A percentile compares a stretch with the other conserved stretches of the same genome.
These are phyloP conservation scores for Lachnellula occidentalis DNA, from an alignment of 2,329 filamentous ascomycete species.

Conservation along the genomic window DNA sequence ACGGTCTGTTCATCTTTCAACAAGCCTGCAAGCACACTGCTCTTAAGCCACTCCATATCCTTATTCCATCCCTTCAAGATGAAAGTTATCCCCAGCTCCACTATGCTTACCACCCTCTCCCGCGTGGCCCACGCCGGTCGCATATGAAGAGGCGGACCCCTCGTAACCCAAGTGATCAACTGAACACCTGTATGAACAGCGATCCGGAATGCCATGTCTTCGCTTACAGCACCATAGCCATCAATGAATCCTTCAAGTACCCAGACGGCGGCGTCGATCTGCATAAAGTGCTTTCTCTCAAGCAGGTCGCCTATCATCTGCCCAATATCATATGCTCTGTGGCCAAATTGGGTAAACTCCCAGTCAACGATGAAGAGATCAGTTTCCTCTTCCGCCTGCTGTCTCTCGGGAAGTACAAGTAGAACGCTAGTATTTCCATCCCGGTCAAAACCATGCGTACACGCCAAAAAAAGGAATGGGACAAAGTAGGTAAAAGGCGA, in stretches of 20 bases:
- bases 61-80: conserved; percentile 46
- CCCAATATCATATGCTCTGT: conserved; percentile 47
- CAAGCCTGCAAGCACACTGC: conserved; percentile 7
- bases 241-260: conserved; percentile 43
- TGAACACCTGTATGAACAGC: conserved; percentile 50
- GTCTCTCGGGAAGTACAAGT: conserved; percentile 37
- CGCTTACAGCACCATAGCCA: conserved; percentile 42
- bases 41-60: conserved; percentile 42
- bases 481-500: conserved; percentile 15
- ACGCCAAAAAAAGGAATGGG: neutral
- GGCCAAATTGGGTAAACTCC: conserved; percentile 49
- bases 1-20: conserved; percentile 1
- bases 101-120: conserved; percentile 40
- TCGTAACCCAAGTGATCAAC: conserved; percentile 43
- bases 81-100: conserved; percentile 44
- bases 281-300: conserved; percentile 47
- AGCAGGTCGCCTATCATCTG: conserved; percentile 56
- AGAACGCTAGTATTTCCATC: conserved; percentile 35
- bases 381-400: conserved; percentile 29
- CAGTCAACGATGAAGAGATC: conserved; percentile 51
- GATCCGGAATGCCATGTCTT: conserved; percentile 45
- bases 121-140: conserved; percentile 44
- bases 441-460: neutral
- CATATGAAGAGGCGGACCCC: conserved; percentile 11
- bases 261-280: conserved; percentile 43